These are phyloP conservation scores for Cryptococcus neoformans DNA, from an alignment of 1,284 basidiomycete species.

Conservation along the genomic window DNA sequence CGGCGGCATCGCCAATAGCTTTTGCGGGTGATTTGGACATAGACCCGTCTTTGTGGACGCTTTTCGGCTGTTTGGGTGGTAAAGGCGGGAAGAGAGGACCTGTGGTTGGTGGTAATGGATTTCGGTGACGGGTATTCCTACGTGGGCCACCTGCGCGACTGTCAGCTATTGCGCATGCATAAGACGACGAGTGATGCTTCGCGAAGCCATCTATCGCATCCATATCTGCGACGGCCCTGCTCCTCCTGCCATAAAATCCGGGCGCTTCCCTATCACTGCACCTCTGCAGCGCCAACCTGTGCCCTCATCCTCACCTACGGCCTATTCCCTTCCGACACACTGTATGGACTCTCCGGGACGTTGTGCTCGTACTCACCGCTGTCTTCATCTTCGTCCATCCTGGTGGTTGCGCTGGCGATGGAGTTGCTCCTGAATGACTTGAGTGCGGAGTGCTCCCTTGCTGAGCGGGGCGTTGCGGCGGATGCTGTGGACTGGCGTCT, in stretches of 20 bases:
- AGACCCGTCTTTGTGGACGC: constrained; percentile 22
- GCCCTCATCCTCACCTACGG: neutral
- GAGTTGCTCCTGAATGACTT: constrained; percentile 13
- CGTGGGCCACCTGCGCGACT: constrained; percentile 17
- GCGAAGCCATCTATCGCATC: no score
- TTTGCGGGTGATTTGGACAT: no score
- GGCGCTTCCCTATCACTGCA: neutral
- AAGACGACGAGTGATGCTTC: neutral
- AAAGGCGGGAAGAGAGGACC: constrained; percentile 47
- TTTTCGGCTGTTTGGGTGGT: constrained; percentile 43
- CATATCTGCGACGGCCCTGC: neutral
- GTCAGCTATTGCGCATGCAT: neutral
- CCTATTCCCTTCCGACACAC: neutral
- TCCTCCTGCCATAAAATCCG: neutral
- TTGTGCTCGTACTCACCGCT: constrained; percentile 13
- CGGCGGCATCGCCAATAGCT: no score
- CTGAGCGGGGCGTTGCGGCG: constrained; percentile 9
- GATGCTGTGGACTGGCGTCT: constrained; percentile 13
- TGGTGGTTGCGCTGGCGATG: constrained; percentile 13
- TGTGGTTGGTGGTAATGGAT: constrained; percentile 41
- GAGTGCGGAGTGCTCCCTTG: constrained; percentile 9
- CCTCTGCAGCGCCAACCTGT: neutral
- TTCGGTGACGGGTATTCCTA: constrained; percentile 36
- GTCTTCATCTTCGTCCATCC: constrained; percentile 15
- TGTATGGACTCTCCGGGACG: neutral